These are phyloP conservation scores for Miscanthus sacchariflorus DNA, from an alignment of 202 grass and related monocot genomes.

Conservation along the genomic window DNA sequence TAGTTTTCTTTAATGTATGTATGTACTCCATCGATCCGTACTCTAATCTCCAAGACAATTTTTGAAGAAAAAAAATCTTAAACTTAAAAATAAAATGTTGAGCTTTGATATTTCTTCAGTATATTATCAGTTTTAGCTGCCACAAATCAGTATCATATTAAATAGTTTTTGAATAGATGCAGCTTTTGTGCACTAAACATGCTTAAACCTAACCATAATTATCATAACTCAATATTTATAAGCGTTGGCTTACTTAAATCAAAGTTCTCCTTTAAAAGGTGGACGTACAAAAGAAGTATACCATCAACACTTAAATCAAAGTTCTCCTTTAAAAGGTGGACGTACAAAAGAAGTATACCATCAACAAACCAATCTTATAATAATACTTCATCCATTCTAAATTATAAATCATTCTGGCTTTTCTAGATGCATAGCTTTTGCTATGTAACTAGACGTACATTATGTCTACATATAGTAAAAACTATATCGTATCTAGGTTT, in stretches of 20 bases:
- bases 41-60: not conserved
- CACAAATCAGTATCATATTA: not conserved
- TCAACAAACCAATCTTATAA: too few relatives aligned
- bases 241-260: not conserved
- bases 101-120: not conserved
- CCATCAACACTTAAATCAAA: not conserved
- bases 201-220: not conserved
- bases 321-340: not conserved
- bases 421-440: too few relatives aligned
- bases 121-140: not conserved
- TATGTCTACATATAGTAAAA: too few relatives aligned
- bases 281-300: too few relatives aligned
- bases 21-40: not conserved
- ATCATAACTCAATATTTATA: not conserved
- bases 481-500: too few relatives aligned
- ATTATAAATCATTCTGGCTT: too few relatives aligned
- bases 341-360: not conserved
- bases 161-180: not conserved
- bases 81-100: not conserved
- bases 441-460: too few relatives aligned
- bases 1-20: not conserved
- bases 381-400: too few relatives aligned
- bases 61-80: not conserved
- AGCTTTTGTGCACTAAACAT: not conserved
- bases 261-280: not conserved